These are phyloP conservation scores for Mycena metata DNA, from an alignment of 768 basidiomycete species.

Conservation along the genomic window DNA sequence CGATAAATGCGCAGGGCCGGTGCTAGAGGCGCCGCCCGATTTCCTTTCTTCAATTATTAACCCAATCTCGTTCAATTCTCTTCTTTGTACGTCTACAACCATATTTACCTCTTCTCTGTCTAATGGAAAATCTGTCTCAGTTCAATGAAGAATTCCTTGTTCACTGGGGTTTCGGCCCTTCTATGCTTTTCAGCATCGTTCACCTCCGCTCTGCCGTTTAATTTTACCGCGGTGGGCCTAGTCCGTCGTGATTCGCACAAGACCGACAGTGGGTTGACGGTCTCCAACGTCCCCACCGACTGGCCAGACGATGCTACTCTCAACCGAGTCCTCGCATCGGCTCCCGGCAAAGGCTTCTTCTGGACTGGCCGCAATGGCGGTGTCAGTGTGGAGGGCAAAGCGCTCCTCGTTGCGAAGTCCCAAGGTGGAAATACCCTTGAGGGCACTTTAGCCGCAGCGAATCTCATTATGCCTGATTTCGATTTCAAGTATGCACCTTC, in stretches of 20 bases:
- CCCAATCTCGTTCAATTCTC: constrained; percentile 13
- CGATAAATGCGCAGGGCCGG: constrained; percentile 14
- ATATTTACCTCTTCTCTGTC: too few relatives aligned
- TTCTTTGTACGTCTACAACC: too few relatives aligned
- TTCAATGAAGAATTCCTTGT: constrained; percentile 11
- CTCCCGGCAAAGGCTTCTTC: constrained; percentile 17
- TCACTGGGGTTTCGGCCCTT: constrained; percentile 14
- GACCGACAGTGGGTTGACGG: constrained; percentile 14
- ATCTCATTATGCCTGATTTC: constrained; percentile 15
- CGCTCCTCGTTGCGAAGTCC: constrained; percentile 14
- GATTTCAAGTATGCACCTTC: constrained; percentile 8
- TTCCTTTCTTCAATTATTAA: constrained; percentile 19
- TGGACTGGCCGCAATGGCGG: constrained; percentile 19
- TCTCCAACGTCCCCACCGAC: constrained; percentile 20
- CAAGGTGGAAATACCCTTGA: constrained; percentile 15
- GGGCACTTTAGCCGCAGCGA: not conserved
- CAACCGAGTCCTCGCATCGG: constrained; percentile 2
- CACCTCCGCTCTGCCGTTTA: constrained; percentile 2
- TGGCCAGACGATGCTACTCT: constrained; percentile 19
- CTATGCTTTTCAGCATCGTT: constrained; percentile 2
- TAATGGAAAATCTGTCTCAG: too few relatives aligned
- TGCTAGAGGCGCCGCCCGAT: constrained; percentile 17
- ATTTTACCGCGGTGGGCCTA: constrained; percentile 13
- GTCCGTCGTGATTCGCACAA: constrained; percentile 12
- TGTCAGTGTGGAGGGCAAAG: constrained; percentile 21